These are phyloP conservation scores for Candida easanensis DNA, from an alignment of 805 yeast genomes.

Conservation along the genomic window DNA sequence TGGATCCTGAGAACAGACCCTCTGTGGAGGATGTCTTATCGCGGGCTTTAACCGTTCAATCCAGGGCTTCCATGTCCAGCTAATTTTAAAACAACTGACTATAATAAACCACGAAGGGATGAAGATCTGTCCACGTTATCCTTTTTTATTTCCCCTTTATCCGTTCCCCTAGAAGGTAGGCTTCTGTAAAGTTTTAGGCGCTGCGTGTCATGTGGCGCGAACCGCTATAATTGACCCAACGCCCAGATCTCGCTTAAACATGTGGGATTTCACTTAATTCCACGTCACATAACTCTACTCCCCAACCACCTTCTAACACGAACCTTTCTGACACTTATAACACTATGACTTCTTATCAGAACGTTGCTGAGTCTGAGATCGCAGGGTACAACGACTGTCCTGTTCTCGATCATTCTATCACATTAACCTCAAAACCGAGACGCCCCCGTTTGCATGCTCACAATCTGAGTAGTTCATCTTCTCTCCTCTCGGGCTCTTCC, in stretches of 20 bases:
- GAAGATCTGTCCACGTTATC: no score
- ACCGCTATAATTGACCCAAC: no score
- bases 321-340: not conserved
- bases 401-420: conserved; percentile 16
- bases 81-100: no score
- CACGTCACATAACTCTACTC: no score
- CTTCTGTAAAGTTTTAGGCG: no score
- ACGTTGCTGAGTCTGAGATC: conserved; percentile 39
- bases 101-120: no score
- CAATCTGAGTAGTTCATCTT: conserved; percentile 6
- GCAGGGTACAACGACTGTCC: conserved; percentile 45
- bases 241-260: no score
- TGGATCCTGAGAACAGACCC: conserved; percentile 65
- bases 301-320: not conserved
- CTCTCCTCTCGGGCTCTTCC: not conserved
- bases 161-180: no score
- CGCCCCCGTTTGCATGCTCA: conserved; percentile 7
- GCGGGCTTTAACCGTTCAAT: conserved; percentile 42
- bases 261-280: no score
- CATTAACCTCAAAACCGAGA: conserved; percentile 3
- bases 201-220: not conserved
- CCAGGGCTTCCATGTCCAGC: conserved; percentile 1
- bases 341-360: conserved; percentile 30
- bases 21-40: conserved; percentile 55
- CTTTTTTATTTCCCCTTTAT: no score